Evolutionary conservation across 192 early-diverging fungal genomes (phyloP), one percentile per base, ranked within the genome.

Genomic region (Glomus cerebriforme): DNA sequence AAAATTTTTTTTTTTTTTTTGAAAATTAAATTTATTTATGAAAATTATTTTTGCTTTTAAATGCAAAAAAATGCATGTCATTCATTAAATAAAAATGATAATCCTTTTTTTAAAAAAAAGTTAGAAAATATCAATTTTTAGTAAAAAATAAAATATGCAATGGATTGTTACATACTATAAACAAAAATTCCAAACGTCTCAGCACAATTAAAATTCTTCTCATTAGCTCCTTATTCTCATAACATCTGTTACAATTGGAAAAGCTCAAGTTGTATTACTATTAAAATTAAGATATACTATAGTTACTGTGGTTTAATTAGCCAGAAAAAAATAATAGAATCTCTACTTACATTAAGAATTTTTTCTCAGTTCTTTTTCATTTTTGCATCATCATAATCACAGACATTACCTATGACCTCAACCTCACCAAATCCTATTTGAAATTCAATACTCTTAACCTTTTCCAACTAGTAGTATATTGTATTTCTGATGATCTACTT

Each of bases 371-470:
- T 15, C 10, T 13, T 4, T 15, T 47, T 37, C 19, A 70, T 70
- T 49, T 31, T 70, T 69, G 39, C 39, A 49, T 39, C 37, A 27
- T 70, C 19, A 43, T 49, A 37, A 45, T 70, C 37, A 15, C 68
- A 70, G 27, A 15, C 37, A 27, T 70, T 70, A 1, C 37, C 37
- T 43, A 70, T 35, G n/a, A n/a, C n/a, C n/a, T n/a, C 67, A 27
- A 70, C 68, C 37, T 70, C 37, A 26, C 37, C 68, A 70, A 70
- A 70, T 70, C 37, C 39, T 47, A 70, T 13, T 70, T 70, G 19
- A 70, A 6, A 70, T 8, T 70, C 19, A 15, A 70, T 45, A 22
- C 68, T 70, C 39, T 70, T 70, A 2, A 70, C 68, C 39, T 64
- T 64, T 69, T 32, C 6, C 35, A 69, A 69, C 34, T 32, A 69